phyloP scores from a whole-genome alignment of 2,329 filamentous ascomycete species.

The Phaeosphaeriaceae sp. region DNA sequence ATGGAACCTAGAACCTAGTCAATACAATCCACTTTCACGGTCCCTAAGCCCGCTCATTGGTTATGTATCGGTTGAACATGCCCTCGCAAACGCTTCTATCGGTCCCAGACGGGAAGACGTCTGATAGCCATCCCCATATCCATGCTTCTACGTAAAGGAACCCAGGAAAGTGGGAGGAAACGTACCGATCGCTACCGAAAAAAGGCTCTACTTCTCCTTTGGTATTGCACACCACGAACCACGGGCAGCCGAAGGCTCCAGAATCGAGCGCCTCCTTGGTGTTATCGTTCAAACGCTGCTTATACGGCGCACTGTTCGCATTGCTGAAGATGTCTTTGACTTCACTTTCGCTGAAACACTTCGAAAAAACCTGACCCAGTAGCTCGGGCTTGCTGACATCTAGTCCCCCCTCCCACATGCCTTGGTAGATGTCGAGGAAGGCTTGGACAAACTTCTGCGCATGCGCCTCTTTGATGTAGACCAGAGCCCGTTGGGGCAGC shows the following conservation, averaged over 20 bases:
- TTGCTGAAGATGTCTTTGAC: constrained; percentile 64
- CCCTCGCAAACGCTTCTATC: constrained; percentile 9
- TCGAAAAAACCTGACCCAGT: constrained; percentile 55
- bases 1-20: constrained; percentile 61
- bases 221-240: constrained; percentile 72
- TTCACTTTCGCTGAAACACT: constrained; percentile 61
- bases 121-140: neutral
- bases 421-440: constrained; percentile 64
- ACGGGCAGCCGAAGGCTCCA: constrained; percentile 80
- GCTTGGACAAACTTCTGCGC: constrained; percentile 58
- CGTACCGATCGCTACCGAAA: constrained; percentile 76
- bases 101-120: constrained; percentile 13
- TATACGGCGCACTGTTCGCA: constrained; percentile 58
- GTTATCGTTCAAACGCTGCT: constrained; percentile 62
- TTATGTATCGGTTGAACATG: constrained; percentile 25
- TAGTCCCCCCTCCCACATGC: constrained; percentile 68
- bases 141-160: constrained; percentile 1
- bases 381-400: constrained; percentile 67
- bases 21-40: constrained; percentile 14
- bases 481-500: constrained; percentile 70
- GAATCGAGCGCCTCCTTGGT: constrained; percentile 69
- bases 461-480: constrained; percentile 70
- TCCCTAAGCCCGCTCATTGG: constrained; percentile 7
- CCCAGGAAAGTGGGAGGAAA: constrained; percentile 9
- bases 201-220: constrained; percentile 71